Percentiles rank a stretch among this genome's conserved stretches.
phyloP scores from a whole-genome alignment of 805 yeast species.

The Candida nemodendra region DNA sequence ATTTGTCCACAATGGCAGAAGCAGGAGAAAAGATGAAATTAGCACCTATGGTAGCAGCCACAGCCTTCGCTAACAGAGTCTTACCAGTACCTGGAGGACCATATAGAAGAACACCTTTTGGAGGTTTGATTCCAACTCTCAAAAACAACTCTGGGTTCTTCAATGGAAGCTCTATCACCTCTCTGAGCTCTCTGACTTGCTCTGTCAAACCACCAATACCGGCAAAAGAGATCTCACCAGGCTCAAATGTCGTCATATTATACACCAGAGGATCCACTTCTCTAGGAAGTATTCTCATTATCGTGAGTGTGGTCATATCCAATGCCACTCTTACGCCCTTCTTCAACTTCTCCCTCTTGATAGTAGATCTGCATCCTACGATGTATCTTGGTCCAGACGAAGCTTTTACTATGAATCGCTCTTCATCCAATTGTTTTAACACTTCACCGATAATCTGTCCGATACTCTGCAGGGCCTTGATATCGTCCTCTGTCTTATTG shows the following conservation, averaged over 20 bases:
- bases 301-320: slow-evolving; percentile 96
- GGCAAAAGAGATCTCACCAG: slow-evolving; percentile 93
- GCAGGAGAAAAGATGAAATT: slow-evolving; percentile 98
- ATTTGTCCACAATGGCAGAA: slow-evolving; percentile 95
- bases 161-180: slow-evolving; percentile 94
- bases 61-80: slow-evolving; percentile 93
- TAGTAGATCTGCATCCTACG: slow-evolving; percentile 94
- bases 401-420: slow-evolving; percentile 92
- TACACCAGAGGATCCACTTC: slow-evolving; percentile 98
- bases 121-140: slow-evolving; percentile 98
- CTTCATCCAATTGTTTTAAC: slow-evolving; percentile 90
- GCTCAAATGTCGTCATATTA: slow-evolving; percentile 96
- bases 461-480: slow-evolving; percentile 93
- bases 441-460: slow-evolving; percentile 98
- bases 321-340: slow-evolving; percentile 96
- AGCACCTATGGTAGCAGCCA: slow-evolving; percentile 98
- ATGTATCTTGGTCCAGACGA: slow-evolving; percentile 96
- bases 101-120: slow-evolving; percentile 92
- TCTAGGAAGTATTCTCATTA: slow-evolving; percentile 95
- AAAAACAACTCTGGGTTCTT: slow-evolving; percentile 95
- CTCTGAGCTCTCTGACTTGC: slow-evolving; percentile 94
- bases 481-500: slow-evolving; percentile 94
- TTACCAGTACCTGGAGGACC: slow-evolving; percentile 99
- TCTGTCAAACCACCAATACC: slow-evolving; percentile 96
- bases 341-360: slow-evolving; percentile 75